Evolutionary conservation across 768 basidiomycete species (phyloP), one percentile per base, ranked within the genome.

Genomic region (Hericium rajendrae): DNA sequence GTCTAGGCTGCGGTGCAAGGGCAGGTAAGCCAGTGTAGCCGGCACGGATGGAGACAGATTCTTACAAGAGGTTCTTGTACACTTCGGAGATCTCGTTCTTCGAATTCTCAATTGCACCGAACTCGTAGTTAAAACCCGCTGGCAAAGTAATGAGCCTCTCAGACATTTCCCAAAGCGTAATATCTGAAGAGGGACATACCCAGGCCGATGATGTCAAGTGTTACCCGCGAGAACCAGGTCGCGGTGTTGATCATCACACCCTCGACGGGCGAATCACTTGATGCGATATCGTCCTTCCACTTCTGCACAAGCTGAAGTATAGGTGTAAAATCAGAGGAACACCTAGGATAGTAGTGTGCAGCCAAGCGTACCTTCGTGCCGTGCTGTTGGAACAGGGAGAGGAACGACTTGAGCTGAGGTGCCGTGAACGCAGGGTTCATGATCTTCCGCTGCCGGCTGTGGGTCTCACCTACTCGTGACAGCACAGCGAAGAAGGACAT

Each of bases 361-460:
- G 11, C 10, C 3, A 41, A 2, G 38, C 15, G 40, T 38, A 60
- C 60, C 60, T 48, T 60, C 32, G 32, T 22, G 2, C 55, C 52
- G 2, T 58, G 52, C 26, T 55, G 40, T 9, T 60, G 59, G 61
- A 68, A 68, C 48, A 65, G 51, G 12, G 67, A 65, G 41, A 68
- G 59, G 64, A 66, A 68, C 3, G 65, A 58, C 48, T 53, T 60
- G 26, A 68, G 59, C 39, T 67, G 67, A 40, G 61, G 54, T 9
- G 67, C 63, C 13, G 59, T 63, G 60, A 68, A 68, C n/a, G 67
- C 66, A 1, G 66, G 66, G 11, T 63, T 64, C 67, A 68, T 67
- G 55, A 66, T 61, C 56, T 61, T 68, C 50, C 67, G 62, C 38
- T 63, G 62, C 15, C 67, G 67, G 43, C 55, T 56, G 48, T 68